Evolutionary conservation across 2,329 filamentous ascomycete species (phyloP), one percentile per base, ranked within the genome.

Genomic region (Coniochaeta ligniaria): DNA sequence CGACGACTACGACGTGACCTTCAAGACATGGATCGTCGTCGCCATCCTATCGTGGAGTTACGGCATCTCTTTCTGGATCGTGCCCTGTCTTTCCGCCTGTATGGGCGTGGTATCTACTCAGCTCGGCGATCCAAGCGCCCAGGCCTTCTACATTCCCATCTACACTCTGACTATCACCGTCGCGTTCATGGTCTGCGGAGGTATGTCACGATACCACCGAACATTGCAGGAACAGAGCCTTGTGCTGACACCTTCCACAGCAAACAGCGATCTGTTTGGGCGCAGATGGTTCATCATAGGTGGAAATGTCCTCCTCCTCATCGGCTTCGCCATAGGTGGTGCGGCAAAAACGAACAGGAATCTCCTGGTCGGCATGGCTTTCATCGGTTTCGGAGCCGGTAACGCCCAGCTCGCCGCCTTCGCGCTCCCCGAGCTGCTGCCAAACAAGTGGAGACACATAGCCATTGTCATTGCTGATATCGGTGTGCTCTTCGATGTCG

Each of bases 401-500:
- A 77, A 76, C 52, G 76, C 74, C 31, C 76, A 79, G 66, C 69
- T 77, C 59, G 77, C 75, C 17, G 76, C 75, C 45, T 78, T 79
- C 65, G 76, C 75, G 8, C 72, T 80, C 8, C 75, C 77, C 6
- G 77, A 80, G 62, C 72, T 81, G 24, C 71, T 81, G 1, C 77
- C 77, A 0, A 80, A 80, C 67, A 80, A 80, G 65, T 80, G 76
- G 76, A 67, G 77, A 59, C 75, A 79, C 63, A 76, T 74, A 33
- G 74, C 72, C 33, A 73, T 79, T 60, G 74, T 76, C 2, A 68
- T 80, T 52, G 76, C 76, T 4, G 76, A 78, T 63, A 64, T 73
- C 24, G 72, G 72, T 2, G 74, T 77, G 16, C 76, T 76, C 56
- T 68, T 81, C 59, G 73, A 75, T 2, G 77, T 80, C 11, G 73